Percentiles rank a stretch among this genome's conserved stretches.
phyloP scores from a whole-genome alignment of 2,329 filamentous ascomycete species.

The Plenodomus lindquistii region DNA sequence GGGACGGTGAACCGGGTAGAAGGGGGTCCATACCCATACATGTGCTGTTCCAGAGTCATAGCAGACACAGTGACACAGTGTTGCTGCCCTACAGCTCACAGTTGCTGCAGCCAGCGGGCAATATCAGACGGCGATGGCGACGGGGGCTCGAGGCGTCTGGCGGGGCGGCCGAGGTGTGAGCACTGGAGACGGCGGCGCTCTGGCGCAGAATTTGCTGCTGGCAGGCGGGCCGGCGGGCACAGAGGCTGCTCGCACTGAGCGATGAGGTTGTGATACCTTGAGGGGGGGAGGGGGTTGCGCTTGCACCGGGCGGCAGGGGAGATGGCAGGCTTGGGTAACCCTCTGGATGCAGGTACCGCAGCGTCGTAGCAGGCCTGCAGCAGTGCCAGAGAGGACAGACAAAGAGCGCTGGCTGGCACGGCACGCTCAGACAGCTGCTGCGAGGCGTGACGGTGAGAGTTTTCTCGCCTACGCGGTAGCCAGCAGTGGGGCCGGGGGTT shows the following conservation, averaged over 20 bases:
- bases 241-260: slow-evolving; percentile 26
- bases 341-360: slow-evolving; percentile 39
- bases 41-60: slow-evolving; percentile 49
- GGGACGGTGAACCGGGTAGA: slow-evolving; percentile 18
- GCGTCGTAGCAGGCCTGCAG: slow-evolving; percentile 14
- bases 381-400: slow-evolving; percentile 9
- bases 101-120: too few relatives aligned
- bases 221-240: slow-evolving; percentile 19
- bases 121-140: slow-evolving; percentile 22
- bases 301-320: slow-evolving; percentile 27
- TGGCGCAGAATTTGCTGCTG: slow-evolving; percentile 23
- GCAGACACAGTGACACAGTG: slow-evolving; percentile 37
- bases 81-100: slow-evolving; percentile 34
- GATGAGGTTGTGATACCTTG: slow-evolving; percentile 34
- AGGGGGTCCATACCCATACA: slow-evolving; percentile 45
- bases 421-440: slow-evolving; percentile 20
- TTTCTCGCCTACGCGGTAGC: slow-evolving; percentile 32
- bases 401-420: slow-evolving; percentile 21
- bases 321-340: slow-evolving; percentile 35
- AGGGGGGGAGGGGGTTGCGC: slow-evolving; percentile 26
- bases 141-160: slow-evolving; percentile 18
- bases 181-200: slow-evolving; percentile 24
- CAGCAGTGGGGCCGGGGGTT: slow-evolving; percentile 36
- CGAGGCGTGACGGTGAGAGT: slow-evolving; percentile 27
- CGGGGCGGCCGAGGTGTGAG: slow-evolving; percentile 17